Conservation (phyloP, 768 basidiomycete genomes). For the Tricholoma bakamatsutake region DNA sequence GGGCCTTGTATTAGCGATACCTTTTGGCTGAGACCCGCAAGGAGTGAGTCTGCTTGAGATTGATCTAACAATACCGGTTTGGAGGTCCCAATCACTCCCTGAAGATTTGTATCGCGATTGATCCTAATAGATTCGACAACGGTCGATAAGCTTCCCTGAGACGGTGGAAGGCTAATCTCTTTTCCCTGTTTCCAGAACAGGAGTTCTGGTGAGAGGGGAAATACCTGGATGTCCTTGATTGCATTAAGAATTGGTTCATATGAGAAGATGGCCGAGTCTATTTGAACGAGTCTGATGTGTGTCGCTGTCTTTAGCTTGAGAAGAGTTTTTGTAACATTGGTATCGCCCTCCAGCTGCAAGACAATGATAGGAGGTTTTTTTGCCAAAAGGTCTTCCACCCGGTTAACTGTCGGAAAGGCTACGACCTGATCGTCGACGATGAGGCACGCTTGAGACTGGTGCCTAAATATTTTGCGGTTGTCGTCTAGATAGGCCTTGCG, state of each 20-base stretch:
- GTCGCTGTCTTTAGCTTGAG: constrained; percentile 27
- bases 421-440: constrained; percentile 41
- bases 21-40: constrained; percentile 48
- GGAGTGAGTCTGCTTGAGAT: constrained; percentile 42
- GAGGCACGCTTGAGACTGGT: constrained; percentile 52
- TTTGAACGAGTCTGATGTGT: constrained; percentile 37
- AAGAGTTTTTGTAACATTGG: constrained; percentile 33
- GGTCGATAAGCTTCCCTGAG: not conserved
- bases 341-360: constrained; percentile 44
- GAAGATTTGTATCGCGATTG: constrained; percentile 36
- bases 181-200: constrained; percentile 42
- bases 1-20: constrained; percentile 68
- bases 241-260: constrained; percentile 58
- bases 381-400: constrained; percentile 48
- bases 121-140: constrained; percentile 21
- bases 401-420: constrained; percentile 46
- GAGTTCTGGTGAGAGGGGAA: constrained; percentile 48
- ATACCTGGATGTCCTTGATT: constrained; percentile 37
- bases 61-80: constrained; percentile 43
- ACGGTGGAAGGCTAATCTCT: not conserved
- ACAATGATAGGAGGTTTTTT: constrained; percentile 44
- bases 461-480: constrained; percentile 38
- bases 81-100: constrained; percentile 27
- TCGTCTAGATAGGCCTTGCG: constrained; percentile 34
- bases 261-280: constrained; percentile 57